Evolutionary conservation across 306 rosid genomes (phyloP), one percentile per base, ranked within the genome.

Genomic region (Vigna nakashimae): DNA sequence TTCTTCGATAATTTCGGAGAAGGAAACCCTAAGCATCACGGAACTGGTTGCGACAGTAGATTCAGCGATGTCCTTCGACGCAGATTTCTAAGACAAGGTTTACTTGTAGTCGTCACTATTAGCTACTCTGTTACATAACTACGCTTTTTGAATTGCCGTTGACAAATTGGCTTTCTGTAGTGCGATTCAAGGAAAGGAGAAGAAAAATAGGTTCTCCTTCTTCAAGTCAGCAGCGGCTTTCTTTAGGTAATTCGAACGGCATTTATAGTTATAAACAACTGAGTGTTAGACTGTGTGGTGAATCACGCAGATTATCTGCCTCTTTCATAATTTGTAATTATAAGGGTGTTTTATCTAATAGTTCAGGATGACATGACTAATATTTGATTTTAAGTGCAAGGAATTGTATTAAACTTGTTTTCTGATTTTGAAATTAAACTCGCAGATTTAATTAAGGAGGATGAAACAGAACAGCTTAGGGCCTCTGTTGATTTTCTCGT

Each of bases 71-170:
- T 95, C 2, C 89, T 95, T 75, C 96, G 93, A 56, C 90, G 98
- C 64, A 88, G 97, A 80, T 95, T 95, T 86, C 88, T 95, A 71
- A 88, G 98, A 85, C 96, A 92, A 86, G 96, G 98, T 92, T 65
- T 71, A 18, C 10, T 78, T 62, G 18, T 55, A 55, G 11, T 65
- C 8, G 28, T 49, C 24, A 9, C 65, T 36, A 7, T 77, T 38
- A 9, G 55, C 70, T 1, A 64, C 40, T 24, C 63, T 65, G 30
- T 46, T 69, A 40, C 17, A 38, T 32, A 5, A 50, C 18, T 16
- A 1, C 48, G 13, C 11, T 5, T 0, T 40, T 16, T 38, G 15
- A 36, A 65, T 59, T 79, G 53, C 64, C 56, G 55, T 48, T 69
- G 51, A 28, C 51, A 77, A 30, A 1, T 79, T 71, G 72, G 63